Evolutionary conservation across 2,329 filamentous ascomycete genomes (phyloP), one percentile per base, ranked within the genome.

Genomic region (Polychaeton citri): DNA sequence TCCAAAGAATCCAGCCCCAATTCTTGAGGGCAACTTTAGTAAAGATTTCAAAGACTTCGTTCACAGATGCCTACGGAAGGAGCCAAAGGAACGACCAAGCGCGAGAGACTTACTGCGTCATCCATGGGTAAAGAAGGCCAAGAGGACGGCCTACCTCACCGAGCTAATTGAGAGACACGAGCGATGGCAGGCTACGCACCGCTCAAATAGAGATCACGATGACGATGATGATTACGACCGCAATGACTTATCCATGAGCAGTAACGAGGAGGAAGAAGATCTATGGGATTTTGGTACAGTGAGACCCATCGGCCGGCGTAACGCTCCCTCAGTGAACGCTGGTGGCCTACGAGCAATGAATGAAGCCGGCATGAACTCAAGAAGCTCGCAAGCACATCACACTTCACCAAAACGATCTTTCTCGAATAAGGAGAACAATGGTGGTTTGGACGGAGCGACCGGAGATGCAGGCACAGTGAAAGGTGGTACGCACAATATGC

Each of bases 281-380:
- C 75, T 96, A 54, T 98, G 90, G 90, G 90, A 98, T 58, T 98
- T 98, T 64, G 90, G 90, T 30, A 98, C 90, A 0, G 84, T 98
- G 35, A 74, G 87, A 38, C 78, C 92, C 5, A 77, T 79, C n/a
- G 74, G 72, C 20, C 38, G 46, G 32, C 46, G 52, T 12, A 43
- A 36, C 75, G 24, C 7, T 5, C 24, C 24, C 5, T 10, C 24
- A 12, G 71, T 74, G 19, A 76, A 77, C 41, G 70, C 69, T 19
- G 53, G 73, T 32, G 79, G 79, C 3, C 64, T 83, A 33, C 71
- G 80, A 46, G 68, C 76, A 0, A 76, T 94, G 76, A 86, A 83
- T 45, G 83, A 87, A 41, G 79, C 81, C 20, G 80, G 79, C 9
- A 78, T 81, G 13, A 94, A 94, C 55, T 74, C 81, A 13, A 72